Evolutionary conservation across 2,329 filamentous ascomycete species (phyloP).

Genomic region (Penicillium sp.): DNA sequence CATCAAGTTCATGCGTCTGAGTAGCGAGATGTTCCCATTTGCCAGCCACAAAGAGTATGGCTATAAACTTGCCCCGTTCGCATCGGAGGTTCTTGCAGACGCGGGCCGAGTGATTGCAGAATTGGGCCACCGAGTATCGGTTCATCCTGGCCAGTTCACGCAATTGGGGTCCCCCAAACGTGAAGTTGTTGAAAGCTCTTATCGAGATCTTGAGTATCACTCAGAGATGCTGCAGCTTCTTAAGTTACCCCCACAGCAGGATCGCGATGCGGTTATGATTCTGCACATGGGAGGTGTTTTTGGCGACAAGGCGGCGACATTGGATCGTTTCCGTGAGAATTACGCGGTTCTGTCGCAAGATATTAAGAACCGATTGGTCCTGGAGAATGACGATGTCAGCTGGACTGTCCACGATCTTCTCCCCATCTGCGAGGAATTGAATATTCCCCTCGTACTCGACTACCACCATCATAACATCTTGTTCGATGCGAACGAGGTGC

Average conservation of each 20-base stretch:
- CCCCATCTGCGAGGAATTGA: constrained; percentile 88
- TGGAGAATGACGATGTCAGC: constrained; percentile 92
- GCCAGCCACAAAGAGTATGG: constrained; percentile 86
- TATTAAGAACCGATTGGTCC: constrained; percentile 77
- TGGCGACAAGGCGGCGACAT: constrained; percentile 78
- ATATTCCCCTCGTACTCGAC: constrained; percentile 89
- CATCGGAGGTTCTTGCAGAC: constrained; percentile 72
- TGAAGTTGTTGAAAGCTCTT: constrained; percentile 72
- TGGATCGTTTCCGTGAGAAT: constrained; percentile 75
- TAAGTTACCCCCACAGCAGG: constrained; percentile 71
- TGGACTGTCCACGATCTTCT: constrained; percentile 93
- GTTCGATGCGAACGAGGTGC: constrained; percentile 70
- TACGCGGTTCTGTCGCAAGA: constrained; percentile 67
- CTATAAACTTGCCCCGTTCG: constrained; percentile 82
- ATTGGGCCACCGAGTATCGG: constrained; percentile 81
- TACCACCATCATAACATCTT: constrained; percentile 96
- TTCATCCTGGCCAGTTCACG: constrained; percentile 90
- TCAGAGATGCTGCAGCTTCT: constrained; percentile 79
- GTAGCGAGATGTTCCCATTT: constrained; percentile 96
- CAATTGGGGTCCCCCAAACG: constrained; percentile 81
- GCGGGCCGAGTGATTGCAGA: constrained; percentile 75
- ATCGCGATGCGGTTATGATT: constrained; percentile 91
- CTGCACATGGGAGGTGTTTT: constrained; percentile 90
- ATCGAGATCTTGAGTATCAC: constrained; percentile 86
- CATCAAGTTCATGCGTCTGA: constrained; percentile 89